phyloP scores from a whole-genome alignment of 2,329 filamentous ascomycete genomes.

The Verticillium nonalfalfae region DNA sequence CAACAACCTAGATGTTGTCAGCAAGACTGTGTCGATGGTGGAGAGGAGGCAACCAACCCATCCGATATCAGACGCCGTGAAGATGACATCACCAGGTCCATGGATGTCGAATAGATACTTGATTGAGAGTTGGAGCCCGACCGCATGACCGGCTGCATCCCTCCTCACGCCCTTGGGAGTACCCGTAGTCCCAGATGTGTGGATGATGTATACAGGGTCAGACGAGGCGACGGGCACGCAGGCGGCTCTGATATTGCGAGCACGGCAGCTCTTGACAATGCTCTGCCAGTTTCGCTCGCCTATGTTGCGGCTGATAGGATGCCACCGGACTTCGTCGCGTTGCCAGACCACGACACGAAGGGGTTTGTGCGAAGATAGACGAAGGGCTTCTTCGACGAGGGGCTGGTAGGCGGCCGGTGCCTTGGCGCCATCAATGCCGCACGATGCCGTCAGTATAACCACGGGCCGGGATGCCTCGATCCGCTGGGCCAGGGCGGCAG shows the following conservation, averaged over 20 bases:
- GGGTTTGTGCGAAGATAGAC: constrained; percentile 64
- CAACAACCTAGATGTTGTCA: constrained; percentile 38
- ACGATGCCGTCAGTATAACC: constrained; percentile 80
- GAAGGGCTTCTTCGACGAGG: constrained; percentile 68
- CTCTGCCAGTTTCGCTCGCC: constrained; percentile 77
- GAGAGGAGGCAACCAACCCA: constrained; percentile 51
- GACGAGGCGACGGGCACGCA: constrained; percentile 73
- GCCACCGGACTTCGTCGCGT: constrained; percentile 69
- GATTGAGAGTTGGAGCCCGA: constrained; percentile 76
- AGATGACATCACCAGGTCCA: constrained; percentile 70
- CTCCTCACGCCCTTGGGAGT: constrained; percentile 77
- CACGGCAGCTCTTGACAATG: constrained; percentile 63
- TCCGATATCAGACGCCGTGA: constrained; percentile 80
- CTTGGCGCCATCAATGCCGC: constrained; percentile 83
- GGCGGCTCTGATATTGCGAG: constrained; percentile 60
- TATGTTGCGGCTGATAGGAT: constrained; percentile 55
- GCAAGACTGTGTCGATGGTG: not conserved
- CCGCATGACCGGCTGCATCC: constrained; percentile 80
- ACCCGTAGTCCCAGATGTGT: constrained; percentile 80
- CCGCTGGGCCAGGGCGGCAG: constrained; percentile 74
- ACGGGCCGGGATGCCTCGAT: constrained; percentile 77
- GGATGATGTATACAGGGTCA: constrained; percentile 84
- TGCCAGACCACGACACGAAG: constrained; percentile 75
- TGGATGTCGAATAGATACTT: constrained; percentile 77
- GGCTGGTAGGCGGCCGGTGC: constrained; percentile 71